These are phyloP conservation scores for Eucalyptus pauciflora DNA, from an alignment of 345 rosid species.

Conservation along the genomic window DNA sequence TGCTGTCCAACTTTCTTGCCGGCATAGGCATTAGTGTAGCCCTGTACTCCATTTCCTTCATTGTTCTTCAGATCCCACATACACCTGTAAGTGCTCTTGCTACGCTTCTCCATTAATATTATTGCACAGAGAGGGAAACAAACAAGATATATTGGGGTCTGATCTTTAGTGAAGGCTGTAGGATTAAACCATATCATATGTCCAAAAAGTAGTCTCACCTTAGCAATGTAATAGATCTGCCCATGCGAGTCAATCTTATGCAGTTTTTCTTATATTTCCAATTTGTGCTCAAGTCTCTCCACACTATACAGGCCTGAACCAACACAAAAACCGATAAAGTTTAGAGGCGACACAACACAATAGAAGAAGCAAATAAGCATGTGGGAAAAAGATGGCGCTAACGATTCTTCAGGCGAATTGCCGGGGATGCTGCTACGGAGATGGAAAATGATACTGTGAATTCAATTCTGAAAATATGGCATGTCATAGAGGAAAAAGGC, in stretches of 20 bases:
- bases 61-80: slow-evolving; percentile 80
- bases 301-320: background rate
- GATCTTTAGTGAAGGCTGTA: background rate
- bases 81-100: slow-evolving; percentile 30
- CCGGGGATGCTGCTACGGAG: background rate
- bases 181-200: background rate
- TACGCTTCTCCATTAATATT: background rate
- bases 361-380: background rate
- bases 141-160: background rate
- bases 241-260: background rate
- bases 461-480: background rate
- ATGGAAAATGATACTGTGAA: background rate
- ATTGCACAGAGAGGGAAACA: background rate
- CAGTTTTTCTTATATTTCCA: background rate
- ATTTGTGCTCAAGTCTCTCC: background rate
- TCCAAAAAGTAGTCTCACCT: background rate
- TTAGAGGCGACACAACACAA: background rate
- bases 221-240: background rate
- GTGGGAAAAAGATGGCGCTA: background rate
- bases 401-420: background rate
- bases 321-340: background rate
- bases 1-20: slow-evolving; percentile 50
- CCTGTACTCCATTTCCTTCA: slow-evolving; percentile 43
- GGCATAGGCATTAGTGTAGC: slow-evolving; percentile 48
- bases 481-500: background rate